Percentiles rank a stretch among this genome's conserved stretches.
These are phyloP conservation scores for Kwoniella bestiolae DNA, from an alignment of 768 basidiomycete species.

Conservation along the genomic window DNA sequence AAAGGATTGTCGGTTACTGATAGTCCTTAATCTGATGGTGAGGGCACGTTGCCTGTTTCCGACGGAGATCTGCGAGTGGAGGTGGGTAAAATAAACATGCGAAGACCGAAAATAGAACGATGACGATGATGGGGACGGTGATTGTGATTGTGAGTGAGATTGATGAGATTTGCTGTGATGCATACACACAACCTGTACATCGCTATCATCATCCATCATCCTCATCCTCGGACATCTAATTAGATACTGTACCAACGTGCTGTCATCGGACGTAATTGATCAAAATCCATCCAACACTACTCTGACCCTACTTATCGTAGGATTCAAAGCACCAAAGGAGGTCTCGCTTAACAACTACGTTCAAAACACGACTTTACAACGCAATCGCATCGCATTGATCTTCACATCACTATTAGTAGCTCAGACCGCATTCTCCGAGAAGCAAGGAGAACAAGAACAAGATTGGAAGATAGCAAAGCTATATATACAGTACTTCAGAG, in stretches of 20 bases:
- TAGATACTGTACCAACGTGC: no score
- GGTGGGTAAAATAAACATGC: background rate
- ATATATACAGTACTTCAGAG: no score
- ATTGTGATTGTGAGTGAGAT: background rate
- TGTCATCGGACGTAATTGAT: no score
- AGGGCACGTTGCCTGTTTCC: no score
- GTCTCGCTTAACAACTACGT: background rate
- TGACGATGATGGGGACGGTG: background rate
- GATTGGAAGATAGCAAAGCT: background rate
- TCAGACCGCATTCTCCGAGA: background rate
- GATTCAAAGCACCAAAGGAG: no score
- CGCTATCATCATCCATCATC: no score
- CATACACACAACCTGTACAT: background rate
- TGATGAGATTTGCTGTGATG: background rate
- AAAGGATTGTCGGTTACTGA: no score
- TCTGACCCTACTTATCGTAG: no score
- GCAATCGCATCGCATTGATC: constrained; percentile 3
- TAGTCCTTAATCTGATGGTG: no score
- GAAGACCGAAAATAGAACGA: constrained; percentile 9
- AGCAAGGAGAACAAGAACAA: background rate
- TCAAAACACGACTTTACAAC: constrained; percentile 3
- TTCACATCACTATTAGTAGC: background rate
- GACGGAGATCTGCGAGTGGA: background rate
- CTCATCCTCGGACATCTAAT: no score
- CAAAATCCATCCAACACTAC: background rate